Evolutionary conservation across 495 filamentous ascomycete genomes (phyloP).

Genomic region (Xylaria longipes): DNA sequence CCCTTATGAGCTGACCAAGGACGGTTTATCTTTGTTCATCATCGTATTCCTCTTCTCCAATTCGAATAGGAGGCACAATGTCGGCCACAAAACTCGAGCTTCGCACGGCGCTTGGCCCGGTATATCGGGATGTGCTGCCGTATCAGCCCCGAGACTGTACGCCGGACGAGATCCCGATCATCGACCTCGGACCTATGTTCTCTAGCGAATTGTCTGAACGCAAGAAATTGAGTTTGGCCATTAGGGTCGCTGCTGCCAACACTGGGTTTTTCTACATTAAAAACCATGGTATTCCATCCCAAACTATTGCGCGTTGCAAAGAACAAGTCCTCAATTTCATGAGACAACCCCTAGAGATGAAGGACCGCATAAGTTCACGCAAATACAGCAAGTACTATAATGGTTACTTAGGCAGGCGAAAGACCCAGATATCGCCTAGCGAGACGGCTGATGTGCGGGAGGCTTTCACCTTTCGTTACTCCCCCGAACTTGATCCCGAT

Average conservation of each 20-base stretch:
- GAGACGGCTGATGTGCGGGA: conserved; percentile 49
- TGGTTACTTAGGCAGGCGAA: conserved; percentile 39
- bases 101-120: conserved; percentile 48
- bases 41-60: not conserved
- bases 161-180: conserved; percentile 63
- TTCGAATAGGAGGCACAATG: conserved; percentile 15
- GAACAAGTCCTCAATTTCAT: conserved; percentile 55
- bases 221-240: conserved; percentile 46
- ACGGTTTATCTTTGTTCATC: not conserved
- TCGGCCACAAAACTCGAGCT: conserved; percentile 47
- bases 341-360: conserved; percentile 50
- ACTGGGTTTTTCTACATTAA: conserved; percentile 63
- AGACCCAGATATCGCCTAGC: conserved; percentile 44
- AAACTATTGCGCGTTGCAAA: conserved; percentile 51
- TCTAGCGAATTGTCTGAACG: conserved; percentile 44
- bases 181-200: conserved; percentile 55
- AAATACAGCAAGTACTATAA: conserved; percentile 39
- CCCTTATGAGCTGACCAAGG: not conserved
- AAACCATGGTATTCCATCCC: conserved; percentile 59
- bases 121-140: conserved; percentile 48
- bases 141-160: conserved; percentile 47
- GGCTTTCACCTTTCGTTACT: conserved; percentile 54
- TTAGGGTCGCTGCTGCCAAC: conserved; percentile 53
- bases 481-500: conserved; percentile 53
- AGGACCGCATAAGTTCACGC: conserved; percentile 44